Percentiles rank a stretch among this genome's conserved stretches.
Conservation (phyloP, 2,329 filamentous ascomycete species). For the Beauveria caledonica region DNA sequence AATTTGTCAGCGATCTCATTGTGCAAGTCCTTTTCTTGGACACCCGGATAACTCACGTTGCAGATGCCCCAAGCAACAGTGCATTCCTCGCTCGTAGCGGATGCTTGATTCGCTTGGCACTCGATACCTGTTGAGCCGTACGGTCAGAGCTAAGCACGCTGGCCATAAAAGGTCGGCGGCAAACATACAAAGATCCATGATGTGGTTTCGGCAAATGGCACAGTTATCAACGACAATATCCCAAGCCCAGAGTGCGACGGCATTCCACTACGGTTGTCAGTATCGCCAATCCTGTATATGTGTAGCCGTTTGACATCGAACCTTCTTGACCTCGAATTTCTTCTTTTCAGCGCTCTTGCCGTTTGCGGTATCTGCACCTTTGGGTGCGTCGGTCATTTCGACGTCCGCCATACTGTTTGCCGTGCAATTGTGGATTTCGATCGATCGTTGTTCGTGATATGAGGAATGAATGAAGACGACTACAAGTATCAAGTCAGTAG, state of each 20-base stretch:
- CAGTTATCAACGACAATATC: conserved; percentile 99
- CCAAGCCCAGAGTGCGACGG: conserved; percentile 97
- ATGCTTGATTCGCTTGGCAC: conserved; percentile 97
- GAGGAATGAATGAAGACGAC: neutral
- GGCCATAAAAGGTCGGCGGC: neutral
- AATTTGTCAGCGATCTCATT: conserved; percentile 15
- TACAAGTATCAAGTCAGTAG: neutral
- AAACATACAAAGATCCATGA: conserved; percentile 90
- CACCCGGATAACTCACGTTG: conserved; percentile 59
- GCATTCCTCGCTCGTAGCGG: conserved; percentile 93
- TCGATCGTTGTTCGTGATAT: neutral
- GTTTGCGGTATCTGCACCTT: conserved; percentile 39
- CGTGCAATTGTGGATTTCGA: neutral
- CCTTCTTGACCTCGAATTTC: conserved; percentile 98
- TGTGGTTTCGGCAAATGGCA: conserved; percentile 97
- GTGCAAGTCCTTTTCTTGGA: neutral
- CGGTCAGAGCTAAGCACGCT: conserved; percentile 11
- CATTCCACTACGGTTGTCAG: conserved; percentile 70
- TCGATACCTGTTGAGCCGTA: conserved; percentile 66
- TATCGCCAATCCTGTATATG: neutral
- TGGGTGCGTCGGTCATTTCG: conserved; percentile 84
- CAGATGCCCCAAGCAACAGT: conserved; percentile 99
- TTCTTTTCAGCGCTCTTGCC: conserved; percentile 65
- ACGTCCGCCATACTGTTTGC: conserved; percentile 71
- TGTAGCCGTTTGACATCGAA: conserved; percentile 29